Evolutionary conservation across 176 grass and related monocot genomes (phyloP), one percentile per base, ranked within the genome.

Genomic region (Puccinellia tenuiflora): DNA sequence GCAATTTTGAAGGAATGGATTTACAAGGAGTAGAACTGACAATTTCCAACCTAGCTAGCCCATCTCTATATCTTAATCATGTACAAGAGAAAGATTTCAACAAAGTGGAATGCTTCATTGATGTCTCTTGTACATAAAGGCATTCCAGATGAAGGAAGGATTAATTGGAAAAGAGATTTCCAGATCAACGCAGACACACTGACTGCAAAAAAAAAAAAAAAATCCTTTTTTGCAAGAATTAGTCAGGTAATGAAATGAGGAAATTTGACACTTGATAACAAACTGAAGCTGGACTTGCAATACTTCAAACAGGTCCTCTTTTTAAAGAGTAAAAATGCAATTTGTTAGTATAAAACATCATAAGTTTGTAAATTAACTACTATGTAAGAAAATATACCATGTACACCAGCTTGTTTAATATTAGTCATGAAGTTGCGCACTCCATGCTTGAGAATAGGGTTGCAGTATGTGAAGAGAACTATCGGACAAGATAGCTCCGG

Each of bases 381-480:
- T 43, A 81, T 14, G 29, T 39, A 46, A 35, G n/a, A 14, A 35
- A 79, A 70, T 12, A 74, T 91, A 98, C 92, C 96, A 65, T 88
- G 80, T 68, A 98, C 75, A 3, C 92, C 90, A 60, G 87, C 83
- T 86, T 87, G 76, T 83, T 53, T 87, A 70, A 98, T 79, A 22
- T 60, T 90, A 72, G 43, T 65, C 89, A 98, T 95, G 85, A 98
- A 98, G 68, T 91, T 93, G 7, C 16, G 46, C 67, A 91, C 90
- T 10, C 96, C 96, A 18, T 35, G 85, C 73, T 95, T 98, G 20
- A 95, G 70, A 85, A 98, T 98, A 3, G 96, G 92, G 70, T 95
- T 98, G 53, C 91, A 98, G 77, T 98, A 98, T 81, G 89, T 93
- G 84, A 99, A 99, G 12, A 99, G 85, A 84, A 92, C 93, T 63